Evolutionary conservation across 177 flowering plant genomes (phyloP).

Genomic region (Vitis hybrid): DNA sequence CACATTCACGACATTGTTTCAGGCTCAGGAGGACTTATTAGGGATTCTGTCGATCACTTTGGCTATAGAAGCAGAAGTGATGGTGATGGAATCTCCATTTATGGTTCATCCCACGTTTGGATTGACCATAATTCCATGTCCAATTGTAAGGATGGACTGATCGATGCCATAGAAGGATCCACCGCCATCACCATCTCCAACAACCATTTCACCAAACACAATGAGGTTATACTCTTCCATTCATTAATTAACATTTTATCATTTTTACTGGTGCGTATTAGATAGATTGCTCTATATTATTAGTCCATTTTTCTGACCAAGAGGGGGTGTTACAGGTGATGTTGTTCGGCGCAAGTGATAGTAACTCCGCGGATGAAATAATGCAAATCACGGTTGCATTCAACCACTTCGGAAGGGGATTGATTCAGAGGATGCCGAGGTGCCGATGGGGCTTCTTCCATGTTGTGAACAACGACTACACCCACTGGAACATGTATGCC

Average conservation of each 20-base stretch:
- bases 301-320: too few species aligned
- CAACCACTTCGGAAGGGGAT: too few species aligned
- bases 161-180: constrained; percentile 30
- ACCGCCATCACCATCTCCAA: constrained; percentile 39
- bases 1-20: constrained; percentile 32
- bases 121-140: constrained; percentile 32
- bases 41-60: constrained; percentile 22
- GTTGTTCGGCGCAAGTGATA: too few species aligned
- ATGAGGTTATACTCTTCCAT: too few species aligned
- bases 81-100: constrained; percentile 35
- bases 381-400: too few species aligned
- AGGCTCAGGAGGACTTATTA: constrained; percentile 12
- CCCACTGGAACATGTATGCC: constrained; percentile 68
- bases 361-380: too few species aligned
- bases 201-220: constrained; percentile 1
- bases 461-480: constrained; percentile 59
- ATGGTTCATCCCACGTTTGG: constrained; percentile 25
- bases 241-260: too few species aligned
- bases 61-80: constrained; percentile 27
- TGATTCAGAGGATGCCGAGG: constrained; percentile 14
- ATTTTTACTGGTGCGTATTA: too few species aligned
- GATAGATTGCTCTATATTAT: too few species aligned
- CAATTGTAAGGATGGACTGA: constrained; percentile 23
- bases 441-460: constrained; percentile 61
- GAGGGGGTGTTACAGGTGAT: too few species aligned